Conservation (phyloP, 2,329 filamentous ascomycete genomes). For the Cladophialophora psammophila region DNA sequence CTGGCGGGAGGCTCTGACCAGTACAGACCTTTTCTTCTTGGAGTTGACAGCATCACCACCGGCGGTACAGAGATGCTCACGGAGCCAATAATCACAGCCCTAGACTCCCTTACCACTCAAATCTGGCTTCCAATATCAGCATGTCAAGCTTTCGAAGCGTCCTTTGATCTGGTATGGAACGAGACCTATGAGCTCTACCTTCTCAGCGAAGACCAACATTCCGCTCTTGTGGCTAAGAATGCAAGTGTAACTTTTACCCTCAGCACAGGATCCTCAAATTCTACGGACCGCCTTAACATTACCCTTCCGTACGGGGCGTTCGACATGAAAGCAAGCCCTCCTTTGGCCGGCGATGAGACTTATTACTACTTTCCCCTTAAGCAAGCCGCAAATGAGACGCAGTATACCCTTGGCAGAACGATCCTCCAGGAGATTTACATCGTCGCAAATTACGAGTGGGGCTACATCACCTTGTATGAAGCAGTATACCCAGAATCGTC, state of each 20-base stretch:
- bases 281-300: constrained; percentile 47
- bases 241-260: constrained; percentile 24
- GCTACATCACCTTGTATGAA: constrained; percentile 55
- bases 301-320: constrained; percentile 59
- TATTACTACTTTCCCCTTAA: constrained; percentile 59
- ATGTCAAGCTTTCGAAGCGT: not conserved
- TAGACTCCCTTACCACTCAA: not conserved
- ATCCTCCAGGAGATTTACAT: constrained; percentile 59
- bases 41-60: constrained; percentile 9
- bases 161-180: constrained; percentile 18
- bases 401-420: constrained; percentile 59
- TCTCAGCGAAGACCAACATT: constrained; percentile 12
- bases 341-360: constrained; percentile 25
- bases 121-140: not conserved
- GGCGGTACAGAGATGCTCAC: not conserved
- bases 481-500: constrained; percentile 7
- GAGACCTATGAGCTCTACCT: constrained; percentile 16
- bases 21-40: constrained; percentile 13
- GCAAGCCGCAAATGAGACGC: constrained; percentile 52
- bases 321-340: constrained; percentile 52
- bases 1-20: constrained; percentile 2
- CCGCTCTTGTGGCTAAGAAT: constrained; percentile 7
- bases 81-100: not conserved
- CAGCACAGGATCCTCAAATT: constrained; percentile 3
- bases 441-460: constrained; percentile 58